Conservation (phyloP, 768 basidiomycete genomes). For the Auriscalpium vulgare region DNA sequence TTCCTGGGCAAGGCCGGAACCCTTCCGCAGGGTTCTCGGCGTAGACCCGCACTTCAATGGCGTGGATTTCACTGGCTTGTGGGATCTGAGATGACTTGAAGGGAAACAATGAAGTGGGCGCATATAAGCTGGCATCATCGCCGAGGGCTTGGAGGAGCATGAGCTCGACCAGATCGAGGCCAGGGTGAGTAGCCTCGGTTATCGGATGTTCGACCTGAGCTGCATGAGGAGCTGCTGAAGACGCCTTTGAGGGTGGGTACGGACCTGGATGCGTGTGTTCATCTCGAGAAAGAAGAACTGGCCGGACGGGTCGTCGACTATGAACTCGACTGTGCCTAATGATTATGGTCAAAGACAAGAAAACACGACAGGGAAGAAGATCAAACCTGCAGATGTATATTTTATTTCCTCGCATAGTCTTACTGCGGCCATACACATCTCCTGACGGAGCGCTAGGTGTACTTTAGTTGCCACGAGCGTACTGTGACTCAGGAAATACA, state of each 20-base stretch:
- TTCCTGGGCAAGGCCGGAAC: conserved; percentile 53
- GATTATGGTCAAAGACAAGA: neutral
- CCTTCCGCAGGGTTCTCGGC: conserved; percentile 52
- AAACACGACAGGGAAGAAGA: neutral
- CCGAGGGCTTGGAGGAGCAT: conserved; percentile 54
- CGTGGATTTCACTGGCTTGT: conserved; percentile 20
- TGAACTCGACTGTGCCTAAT: conserved; percentile 59
- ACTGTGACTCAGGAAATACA: neutral
- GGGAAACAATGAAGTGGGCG: conserved; percentile 23
- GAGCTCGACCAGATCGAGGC: conserved; percentile 54
- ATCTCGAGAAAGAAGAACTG: conserved; percentile 65
- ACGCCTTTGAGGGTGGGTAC: neutral
- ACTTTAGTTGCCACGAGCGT: neutral
- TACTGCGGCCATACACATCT: conserved; percentile 48
- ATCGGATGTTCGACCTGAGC: conserved; percentile 59
- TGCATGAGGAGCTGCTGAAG: neutral
- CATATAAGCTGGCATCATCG: conserved; percentile 32
- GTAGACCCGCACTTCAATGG: conserved; percentile 53
- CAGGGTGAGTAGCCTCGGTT: conserved; percentile 46
- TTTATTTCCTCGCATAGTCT: conserved; percentile 38
- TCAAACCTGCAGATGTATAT: conserved; percentile 51
- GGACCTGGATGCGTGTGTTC: conserved; percentile 58
- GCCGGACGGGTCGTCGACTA: conserved; percentile 45
- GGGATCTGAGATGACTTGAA: neutral
- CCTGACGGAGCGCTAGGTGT: conserved; percentile 32